Conservation (phyloP, 2,329 filamentous ascomycete genomes). For the Ascocoryne sarcoides region DNA sequence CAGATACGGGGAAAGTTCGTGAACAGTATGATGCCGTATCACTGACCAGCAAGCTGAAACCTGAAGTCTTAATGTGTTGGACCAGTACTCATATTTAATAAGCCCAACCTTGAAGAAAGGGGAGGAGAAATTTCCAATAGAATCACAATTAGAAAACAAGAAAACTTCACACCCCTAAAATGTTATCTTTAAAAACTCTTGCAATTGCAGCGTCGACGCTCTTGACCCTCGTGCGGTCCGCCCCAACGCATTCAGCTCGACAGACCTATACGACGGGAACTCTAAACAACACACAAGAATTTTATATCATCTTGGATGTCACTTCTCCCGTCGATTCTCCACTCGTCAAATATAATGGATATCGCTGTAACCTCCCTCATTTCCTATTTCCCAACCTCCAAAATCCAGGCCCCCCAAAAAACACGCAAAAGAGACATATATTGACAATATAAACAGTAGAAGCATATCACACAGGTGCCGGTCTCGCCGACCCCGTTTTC, state of each 20-base stretch:
- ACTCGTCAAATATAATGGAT: conserved; percentile 9
- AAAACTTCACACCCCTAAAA: too few species aligned
- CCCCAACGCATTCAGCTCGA: conserved; percentile 5
- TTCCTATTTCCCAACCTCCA: neutral
- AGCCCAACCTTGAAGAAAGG: too few species aligned
- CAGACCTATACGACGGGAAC: conserved; percentile 14
- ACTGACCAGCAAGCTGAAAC: too few species aligned
- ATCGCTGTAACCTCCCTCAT: neutral
- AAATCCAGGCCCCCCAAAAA: neutral
- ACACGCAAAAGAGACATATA: too few species aligned
- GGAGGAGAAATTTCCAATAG: too few species aligned
- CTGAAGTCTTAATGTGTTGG: too few species aligned
- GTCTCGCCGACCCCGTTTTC: conserved; percentile 18
- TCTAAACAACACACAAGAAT: conserved; percentile 22
- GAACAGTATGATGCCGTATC: too few species aligned
- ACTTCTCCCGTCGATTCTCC: conserved; percentile 2
- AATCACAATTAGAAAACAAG: too few species aligned
- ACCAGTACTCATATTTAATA: too few species aligned
- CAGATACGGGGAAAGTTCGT: too few species aligned
- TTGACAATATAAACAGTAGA: conserved; percentile 10
- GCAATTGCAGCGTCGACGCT: conserved; percentile 10
- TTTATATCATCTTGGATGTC: conserved; percentile 15
- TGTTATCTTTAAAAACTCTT: conserved; percentile 13
- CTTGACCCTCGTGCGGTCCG: conserved; percentile 8
- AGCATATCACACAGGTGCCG: conserved; percentile 21